phyloP scores from a whole-genome alignment of 371 early-diverging fungal genomes.

The Mucor indicus region DNA sequence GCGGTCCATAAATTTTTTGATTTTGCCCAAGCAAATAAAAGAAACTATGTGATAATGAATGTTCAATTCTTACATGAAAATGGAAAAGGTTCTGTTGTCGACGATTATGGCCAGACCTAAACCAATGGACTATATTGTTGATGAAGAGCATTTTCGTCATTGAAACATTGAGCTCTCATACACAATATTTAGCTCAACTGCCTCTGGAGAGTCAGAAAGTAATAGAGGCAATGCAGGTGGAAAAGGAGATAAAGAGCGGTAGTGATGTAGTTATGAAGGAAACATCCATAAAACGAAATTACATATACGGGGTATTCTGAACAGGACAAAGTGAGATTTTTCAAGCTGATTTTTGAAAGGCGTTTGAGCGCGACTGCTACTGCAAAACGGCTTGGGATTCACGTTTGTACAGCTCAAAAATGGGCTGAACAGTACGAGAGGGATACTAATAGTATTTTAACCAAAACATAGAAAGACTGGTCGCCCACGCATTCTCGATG shows the following conservation, averaged over 20 bases:
- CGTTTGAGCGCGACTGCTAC: conserved; percentile 10
- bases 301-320: conserved; percentile 6
- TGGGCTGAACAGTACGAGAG: conserved; percentile 17
- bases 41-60: no score
- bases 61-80: no score
- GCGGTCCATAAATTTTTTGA: no score
- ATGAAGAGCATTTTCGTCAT: conserved; percentile 13
- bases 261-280: conserved; percentile 7
- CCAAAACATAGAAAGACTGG: conserved; percentile 7
- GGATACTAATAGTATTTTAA: conserved; percentile 9
- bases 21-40: no score
- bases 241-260: background rate
- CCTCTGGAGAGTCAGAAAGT: background rate
- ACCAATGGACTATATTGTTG: conserved; percentile 21
- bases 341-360: conserved; percentile 9
- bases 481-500: conserved; percentile 8
- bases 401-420: conserved; percentile 9
- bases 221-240: conserved; percentile 2
- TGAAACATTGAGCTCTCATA: conserved; percentile 13
- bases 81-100: conserved; percentile 9
- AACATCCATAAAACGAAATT: conserved; percentile 7
- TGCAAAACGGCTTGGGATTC: conserved; percentile 9
- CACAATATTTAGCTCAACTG: conserved; percentile 9
- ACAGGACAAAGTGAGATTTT: conserved; percentile 10
- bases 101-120: conserved; percentile 6